Percentiles rank a stretch among this genome's conserved stretches.
These are phyloP conservation scores for Diaporthe sp. DNA, from an alignment of 2,329 filamentous ascomycete species.

Conservation along the genomic window DNA sequence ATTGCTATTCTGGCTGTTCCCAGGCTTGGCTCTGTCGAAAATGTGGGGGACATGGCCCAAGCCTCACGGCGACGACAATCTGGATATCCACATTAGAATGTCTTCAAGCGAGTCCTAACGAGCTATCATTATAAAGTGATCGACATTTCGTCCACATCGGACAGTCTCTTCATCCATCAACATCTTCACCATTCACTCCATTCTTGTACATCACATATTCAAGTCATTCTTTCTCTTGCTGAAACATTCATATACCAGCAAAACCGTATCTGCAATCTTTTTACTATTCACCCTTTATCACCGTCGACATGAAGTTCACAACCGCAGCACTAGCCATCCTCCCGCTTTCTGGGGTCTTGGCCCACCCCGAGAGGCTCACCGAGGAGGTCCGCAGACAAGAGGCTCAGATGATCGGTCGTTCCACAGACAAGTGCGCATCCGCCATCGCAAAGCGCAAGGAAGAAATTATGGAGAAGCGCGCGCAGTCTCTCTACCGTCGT, in stretches of 20 bases:
- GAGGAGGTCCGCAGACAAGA: slow-evolving; percentile 19
- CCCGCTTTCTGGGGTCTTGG: not conserved
- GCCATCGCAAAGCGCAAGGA: slow-evolving; percentile 25
- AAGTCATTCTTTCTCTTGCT: not conserved
- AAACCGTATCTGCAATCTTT: not conserved
- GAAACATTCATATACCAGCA: not conserved
- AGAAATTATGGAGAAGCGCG: slow-evolving; percentile 20
- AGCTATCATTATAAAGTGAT: not conserved
- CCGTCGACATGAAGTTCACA: slow-evolving; percentile 12
- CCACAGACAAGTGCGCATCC: slow-evolving; percentile 23
- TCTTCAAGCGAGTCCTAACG: not conserved
- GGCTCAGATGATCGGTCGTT: slow-evolving; percentile 14
- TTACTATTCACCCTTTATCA: not conserved
- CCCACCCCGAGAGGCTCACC: not conserved
- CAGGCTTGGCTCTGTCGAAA: not conserved
- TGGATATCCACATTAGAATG: not conserved
- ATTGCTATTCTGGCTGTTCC: not conserved
- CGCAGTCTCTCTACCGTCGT: slow-evolving; percentile 20
- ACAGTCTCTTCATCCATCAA: not conserved
- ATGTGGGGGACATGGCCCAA: not conserved
- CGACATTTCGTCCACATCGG: not conserved
- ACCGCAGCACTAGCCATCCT: slow-evolving; percentile 5
- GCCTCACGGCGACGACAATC: not conserved
- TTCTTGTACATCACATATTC: slow-evolving; percentile 1
- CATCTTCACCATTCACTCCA: not conserved